Conservation (phyloP, 305 asterid genomes). For the Lippia alba region DNA sequence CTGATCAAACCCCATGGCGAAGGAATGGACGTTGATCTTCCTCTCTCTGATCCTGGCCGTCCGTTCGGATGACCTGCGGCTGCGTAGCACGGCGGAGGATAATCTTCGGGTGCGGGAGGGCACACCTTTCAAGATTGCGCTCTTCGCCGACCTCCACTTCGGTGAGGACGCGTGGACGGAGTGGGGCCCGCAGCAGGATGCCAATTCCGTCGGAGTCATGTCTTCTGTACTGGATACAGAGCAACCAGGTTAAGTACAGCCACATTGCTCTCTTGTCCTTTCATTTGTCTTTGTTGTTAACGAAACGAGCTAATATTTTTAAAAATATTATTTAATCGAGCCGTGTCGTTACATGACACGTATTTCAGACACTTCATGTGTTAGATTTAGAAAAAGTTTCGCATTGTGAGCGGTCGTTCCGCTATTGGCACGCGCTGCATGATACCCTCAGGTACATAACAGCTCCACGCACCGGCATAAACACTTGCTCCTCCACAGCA, state of each 20-base stretch:
- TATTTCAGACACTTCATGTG: too few species aligned
- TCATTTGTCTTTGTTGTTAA: background rate
- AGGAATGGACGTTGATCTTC: conserved; percentile 11
- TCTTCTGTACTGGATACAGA: conserved; percentile 70
- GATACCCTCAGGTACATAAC: too few species aligned
- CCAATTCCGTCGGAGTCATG: conserved; percentile 63
- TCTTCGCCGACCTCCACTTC: conserved; percentile 91
- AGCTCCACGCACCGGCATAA: too few species aligned
- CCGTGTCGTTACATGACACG: too few species aligned
- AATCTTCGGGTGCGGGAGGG: conserved; percentile 50
- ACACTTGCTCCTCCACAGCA: too few species aligned
- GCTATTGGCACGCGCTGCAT: too few species aligned
- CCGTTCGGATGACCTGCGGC: conserved; percentile 33
- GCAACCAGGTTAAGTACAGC: conserved; percentile 58
- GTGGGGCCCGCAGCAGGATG: conserved; percentile 87
- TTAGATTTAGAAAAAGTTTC: too few species aligned
- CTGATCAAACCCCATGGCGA: background rate
- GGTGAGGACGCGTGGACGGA: conserved; percentile 88
- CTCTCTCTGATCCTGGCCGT: conserved; percentile 40
- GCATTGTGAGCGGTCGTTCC: too few species aligned
- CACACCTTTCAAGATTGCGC: conserved; percentile 67
- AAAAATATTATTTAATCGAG: too few species aligned
- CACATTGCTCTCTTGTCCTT: conserved; percentile 15
- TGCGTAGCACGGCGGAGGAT: conserved; percentile 36
- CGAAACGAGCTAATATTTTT: too few species aligned